Base-by-base conservation (phyloP, 257 asterid genomes). In the Dorcoceras hygrometricum region DNA sequence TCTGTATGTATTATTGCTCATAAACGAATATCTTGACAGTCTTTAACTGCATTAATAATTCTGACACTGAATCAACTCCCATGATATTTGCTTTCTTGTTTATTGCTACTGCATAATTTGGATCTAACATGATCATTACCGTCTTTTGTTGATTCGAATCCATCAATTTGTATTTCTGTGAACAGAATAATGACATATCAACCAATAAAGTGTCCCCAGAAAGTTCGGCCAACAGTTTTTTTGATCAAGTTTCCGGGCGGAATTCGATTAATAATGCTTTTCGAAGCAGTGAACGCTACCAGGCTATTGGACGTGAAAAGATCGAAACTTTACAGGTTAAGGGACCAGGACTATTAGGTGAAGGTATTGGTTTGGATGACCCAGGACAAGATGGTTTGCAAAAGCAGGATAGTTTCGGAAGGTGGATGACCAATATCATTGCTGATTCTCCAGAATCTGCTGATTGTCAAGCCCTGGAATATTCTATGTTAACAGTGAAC, bases 391-490 rank as follows among this genome's bases (percentile, higher is more conserved):
- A 81, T 56, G 72, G 80, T 68, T 73, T 83, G 76, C 89, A 79
- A 75, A 68, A 87, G 31, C 88, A 88, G 68, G 92, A 82, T 77
- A 77, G 86, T 82, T 88, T 88, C 71, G 97, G 95, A 67, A 71
- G 75, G 80, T 85, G 92, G 89, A 74, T 82, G 48, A 78, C 82
- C 56, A 70, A 74, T 71, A 64, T 73, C 27, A 79, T 83, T 63
- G 80, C 78, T 69, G 90, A 82, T 72, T 80, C 95, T 71, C 86
- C 93, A 4, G 89, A 76, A 43, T 76, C 89, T 46, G 69, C 72
- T 46, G 87, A 72, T 72, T 81, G 78, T 70, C 74, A 74, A 9
- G 20, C 71, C 56, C 72, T 77, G 66, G 89, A 80, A 75, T 62
- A 90, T 68, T 77, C 89, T 62, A 34, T 71, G 56, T 76, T 83